Percentiles rank a stretch among this genome's conserved stretches.
Conservation (phyloP, 1,139 yeast genomes). For the Debaryomyces coudertii region DNA sequence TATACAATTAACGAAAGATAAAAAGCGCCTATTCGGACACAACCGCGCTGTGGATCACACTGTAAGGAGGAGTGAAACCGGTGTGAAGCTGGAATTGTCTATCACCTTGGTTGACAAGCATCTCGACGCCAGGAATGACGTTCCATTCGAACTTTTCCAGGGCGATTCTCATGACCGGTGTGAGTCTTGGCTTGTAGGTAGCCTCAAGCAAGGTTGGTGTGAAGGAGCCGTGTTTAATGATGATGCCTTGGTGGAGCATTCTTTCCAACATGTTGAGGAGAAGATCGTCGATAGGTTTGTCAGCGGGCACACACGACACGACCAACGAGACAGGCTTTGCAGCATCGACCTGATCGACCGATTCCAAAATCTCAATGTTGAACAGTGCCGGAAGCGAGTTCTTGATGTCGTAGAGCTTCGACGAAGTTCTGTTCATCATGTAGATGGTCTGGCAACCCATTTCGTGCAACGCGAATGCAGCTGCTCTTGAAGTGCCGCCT, state of each 20-base stretch:
- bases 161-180: constrained; percentile 84
- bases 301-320: constrained; percentile 91
- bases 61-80: constrained; percentile 65
- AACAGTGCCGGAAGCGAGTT: constrained; percentile 62
- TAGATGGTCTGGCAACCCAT: constrained; percentile 80
- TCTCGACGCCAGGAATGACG: constrained; percentile 82
- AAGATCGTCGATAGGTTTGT: constrained; percentile 64
- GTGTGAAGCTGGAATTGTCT: constrained; percentile 84
- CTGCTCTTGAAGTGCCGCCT: constrained; percentile 98
- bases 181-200: constrained; percentile 84
- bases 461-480: constrained; percentile 78
- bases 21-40: constrained; percentile 21
- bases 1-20: background rate
- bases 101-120: constrained; percentile 91
- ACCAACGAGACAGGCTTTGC: constrained; percentile 58
- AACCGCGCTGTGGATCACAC: constrained; percentile 63
- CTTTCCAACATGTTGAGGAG: constrained; percentile 51
- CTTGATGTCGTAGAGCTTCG: constrained; percentile 64
- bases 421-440: constrained; percentile 76
- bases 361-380: constrained; percentile 62
- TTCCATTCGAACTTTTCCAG: constrained; percentile 61
- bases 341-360: constrained; percentile 44
- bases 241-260: constrained; percentile 46
- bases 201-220: constrained; percentile 78
- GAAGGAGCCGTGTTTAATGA: constrained; percentile 32